Evolutionary conservation across 148 eudicot genomes (phyloP).

Genomic region (Simmondsia chinensis): DNA sequence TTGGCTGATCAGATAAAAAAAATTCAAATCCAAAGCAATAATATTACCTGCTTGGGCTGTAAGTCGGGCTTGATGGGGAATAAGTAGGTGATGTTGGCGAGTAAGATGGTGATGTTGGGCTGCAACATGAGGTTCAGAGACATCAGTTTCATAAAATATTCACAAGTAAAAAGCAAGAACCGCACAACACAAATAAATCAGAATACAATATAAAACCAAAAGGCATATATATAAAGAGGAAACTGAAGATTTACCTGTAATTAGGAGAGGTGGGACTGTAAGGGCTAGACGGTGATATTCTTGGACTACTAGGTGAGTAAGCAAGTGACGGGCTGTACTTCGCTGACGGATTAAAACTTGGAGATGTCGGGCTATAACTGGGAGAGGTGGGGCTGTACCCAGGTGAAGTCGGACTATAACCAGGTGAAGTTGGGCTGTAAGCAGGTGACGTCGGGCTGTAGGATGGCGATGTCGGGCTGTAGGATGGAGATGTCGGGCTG

Average conservation of each 20-base stretch:
- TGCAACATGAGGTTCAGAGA: slow-evolving; percentile 8
- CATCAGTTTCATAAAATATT: not conserved
- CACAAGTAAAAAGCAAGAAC: not conserved
- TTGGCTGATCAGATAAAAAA: not conserved
- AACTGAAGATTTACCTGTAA: slow-evolving; percentile 26
- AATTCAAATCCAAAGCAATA: slow-evolving; percentile 2
- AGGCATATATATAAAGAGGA: not conserved
- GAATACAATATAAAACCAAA: not conserved
- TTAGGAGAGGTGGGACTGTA: slow-evolving; percentile 44
- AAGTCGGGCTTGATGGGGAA: slow-evolving; percentile 42
- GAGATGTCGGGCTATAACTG: slow-evolving; percentile 33
- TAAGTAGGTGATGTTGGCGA: slow-evolving; percentile 35
- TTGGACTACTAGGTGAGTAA: slow-evolving; percentile 48
- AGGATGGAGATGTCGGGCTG: slow-evolving; percentile 37
- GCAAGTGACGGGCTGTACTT: slow-evolving; percentile 42
- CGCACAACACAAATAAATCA: not conserved
- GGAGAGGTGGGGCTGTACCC: slow-evolving; percentile 31
- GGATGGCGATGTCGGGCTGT: slow-evolving; percentile 37
- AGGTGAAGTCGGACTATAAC: slow-evolving; percentile 26
- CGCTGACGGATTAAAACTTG: slow-evolving; percentile 41
- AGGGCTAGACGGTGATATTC: slow-evolving; percentile 36
- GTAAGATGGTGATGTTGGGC: slow-evolving; percentile 48
- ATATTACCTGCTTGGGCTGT: slow-evolving; percentile 51
- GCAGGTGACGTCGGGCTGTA: slow-evolving; percentile 36
- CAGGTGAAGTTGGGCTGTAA: slow-evolving; percentile 30